Percentiles rank a stretch among this genome's conserved stretches.
These are phyloP conservation scores for Eruca vesicaria DNA, from an alignment of 441 rosid genomes.

Conservation along the genomic window DNA sequence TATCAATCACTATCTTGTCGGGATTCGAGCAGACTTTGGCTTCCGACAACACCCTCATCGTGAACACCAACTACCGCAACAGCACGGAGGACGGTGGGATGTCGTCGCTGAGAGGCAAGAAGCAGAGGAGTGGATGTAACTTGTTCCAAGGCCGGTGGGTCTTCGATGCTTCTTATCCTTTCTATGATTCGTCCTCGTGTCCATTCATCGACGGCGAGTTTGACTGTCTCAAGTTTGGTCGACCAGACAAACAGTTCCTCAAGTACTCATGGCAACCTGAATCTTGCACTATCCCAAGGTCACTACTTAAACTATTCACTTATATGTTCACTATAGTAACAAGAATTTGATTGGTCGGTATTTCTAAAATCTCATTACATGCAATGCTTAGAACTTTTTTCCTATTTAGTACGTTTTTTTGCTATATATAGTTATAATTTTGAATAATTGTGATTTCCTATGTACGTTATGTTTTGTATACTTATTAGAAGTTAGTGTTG, in stretches of 20 bases:
- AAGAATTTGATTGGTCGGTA: not conserved
- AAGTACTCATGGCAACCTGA: conserved; percentile 64
- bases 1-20: conserved; percentile 16
- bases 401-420: not conserved
- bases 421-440: not conserved
- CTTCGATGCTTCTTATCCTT: conserved; percentile 50
- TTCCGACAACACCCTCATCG: conserved; percentile 30
- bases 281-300: conserved; percentile 58
- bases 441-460: not conserved
- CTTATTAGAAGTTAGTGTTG: not conserved
- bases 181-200: conserved; percentile 49
- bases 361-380: not conserved
- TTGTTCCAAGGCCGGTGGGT: conserved; percentile 63
- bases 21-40: conserved; percentile 2
- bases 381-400: not conserved
- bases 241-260: conserved; percentile 60
- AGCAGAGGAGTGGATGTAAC: conserved; percentile 54
- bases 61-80: conserved; percentile 12
- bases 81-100: conserved; percentile 30
- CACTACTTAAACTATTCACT: conserved; percentile 35
- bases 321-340: not conserved
- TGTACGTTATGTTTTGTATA: not conserved
- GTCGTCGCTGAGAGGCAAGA: conserved; percentile 44
- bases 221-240: conserved; percentile 53
- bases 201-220: conserved; percentile 67